Evolutionary conservation across 345 rosid genomes (phyloP).

Genomic region (Linum lewisii): DNA sequence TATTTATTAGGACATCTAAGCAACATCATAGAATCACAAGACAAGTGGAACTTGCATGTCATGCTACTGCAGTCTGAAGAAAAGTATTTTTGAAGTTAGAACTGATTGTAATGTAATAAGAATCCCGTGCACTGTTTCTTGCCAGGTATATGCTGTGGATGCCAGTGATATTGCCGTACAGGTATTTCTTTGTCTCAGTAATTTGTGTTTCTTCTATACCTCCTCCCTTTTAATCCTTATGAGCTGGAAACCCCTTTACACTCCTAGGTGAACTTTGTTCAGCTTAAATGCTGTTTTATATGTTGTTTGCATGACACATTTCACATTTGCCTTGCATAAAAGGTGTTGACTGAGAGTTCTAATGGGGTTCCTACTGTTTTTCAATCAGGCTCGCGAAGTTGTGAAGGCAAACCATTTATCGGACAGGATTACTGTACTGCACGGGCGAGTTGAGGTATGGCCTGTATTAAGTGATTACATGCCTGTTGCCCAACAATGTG

Average conservation of each 20-base stretch:
- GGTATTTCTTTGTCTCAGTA: conserved; percentile 34
- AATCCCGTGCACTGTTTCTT: neutral
- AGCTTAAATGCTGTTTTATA: neutral
- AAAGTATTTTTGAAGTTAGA: neutral
- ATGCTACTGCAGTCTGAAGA: neutral
- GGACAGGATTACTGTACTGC: conserved; percentile 73
- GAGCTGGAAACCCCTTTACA: neutral
- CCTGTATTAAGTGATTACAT: conserved; percentile 6
- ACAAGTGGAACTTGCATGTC: too few species aligned
- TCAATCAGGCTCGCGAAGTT: conserved; percentile 81
- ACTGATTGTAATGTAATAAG: neutral
- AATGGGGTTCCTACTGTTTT: neutral
- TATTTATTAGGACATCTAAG: neutral
- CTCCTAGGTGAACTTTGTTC: neutral
- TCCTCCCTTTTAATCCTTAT: neutral
- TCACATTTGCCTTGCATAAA: neutral
- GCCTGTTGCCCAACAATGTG: neutral
- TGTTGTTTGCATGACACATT: neutral
- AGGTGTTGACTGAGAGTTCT: neutral
- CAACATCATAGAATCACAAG: too few species aligned
- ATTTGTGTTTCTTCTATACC: neutral
- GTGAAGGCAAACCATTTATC: conserved; percentile 88
- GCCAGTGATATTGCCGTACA: conserved; percentile 96
- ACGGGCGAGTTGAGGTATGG: conserved; percentile 92
- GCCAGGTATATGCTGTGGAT: conserved; percentile 95